Evolutionary conservation across 2,329 filamentous ascomycete genomes (phyloP), one percentile per base, ranked within the genome.

Genomic region (Xylaria multiplex): DNA sequence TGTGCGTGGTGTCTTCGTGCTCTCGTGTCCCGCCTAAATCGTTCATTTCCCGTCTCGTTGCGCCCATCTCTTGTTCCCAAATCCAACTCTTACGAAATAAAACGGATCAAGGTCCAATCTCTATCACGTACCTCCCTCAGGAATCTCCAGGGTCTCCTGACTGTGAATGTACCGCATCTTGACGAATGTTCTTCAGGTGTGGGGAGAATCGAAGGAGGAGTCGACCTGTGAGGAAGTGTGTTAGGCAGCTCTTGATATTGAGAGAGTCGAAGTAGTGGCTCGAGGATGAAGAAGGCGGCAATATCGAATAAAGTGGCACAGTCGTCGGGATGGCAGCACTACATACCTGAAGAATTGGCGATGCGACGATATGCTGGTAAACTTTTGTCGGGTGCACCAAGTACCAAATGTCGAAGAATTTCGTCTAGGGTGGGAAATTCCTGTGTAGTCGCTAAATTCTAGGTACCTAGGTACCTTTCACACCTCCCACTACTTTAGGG

Each of bases 161-260:
- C 93, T 97, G 90, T 97, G 93, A 87, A 99, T 97, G 93, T 97
- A 98, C 89, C 92, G 96, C 96, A 98, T 98, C 86, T 92, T 97
- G 91, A 86, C 85, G 83, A 82, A 82, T 78, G 80, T 81, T 72
- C 71, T 73, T 76, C 74, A 75, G 75, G 81, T 77, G 72, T 71
- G 72, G 79, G 78, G 78, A 79, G 57, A 65, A 78, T 79, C 79
- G 78, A 80, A 81, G 80, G 66, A 71, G 65, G 70, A 70, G 70
- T 72, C 71, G 72, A 71, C 73, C 75, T 75, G 66, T 14, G 55
- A 55, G 43, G 55, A 43, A 62, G 55, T 27, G 35, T 42, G 64
- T 65, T 66, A 70, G 56, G 59, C 50, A 53, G 35, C 30, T 48
- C 35, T 14, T 42, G 7, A 37, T 53, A 53, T 42, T n/a, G 16